Conservation (phyloP, 164 flowering plant species). For the Chimonanthus praecox region DNA sequence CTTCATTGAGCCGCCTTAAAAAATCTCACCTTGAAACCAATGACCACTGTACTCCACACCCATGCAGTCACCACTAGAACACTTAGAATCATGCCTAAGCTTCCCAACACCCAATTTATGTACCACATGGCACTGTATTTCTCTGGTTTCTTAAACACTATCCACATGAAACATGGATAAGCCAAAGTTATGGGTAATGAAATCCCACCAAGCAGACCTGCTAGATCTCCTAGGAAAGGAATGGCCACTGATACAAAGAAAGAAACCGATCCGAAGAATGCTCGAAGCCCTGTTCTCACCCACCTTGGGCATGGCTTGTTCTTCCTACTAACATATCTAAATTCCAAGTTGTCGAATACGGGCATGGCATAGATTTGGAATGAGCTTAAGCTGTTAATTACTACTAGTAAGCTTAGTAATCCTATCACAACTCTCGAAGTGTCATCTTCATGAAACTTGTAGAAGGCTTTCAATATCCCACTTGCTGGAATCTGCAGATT, state of each 20-base stretch:
- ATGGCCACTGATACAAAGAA: constrained; percentile 57
- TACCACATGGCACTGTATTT: constrained; percentile 39
- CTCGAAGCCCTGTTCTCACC: constrained; percentile 34
- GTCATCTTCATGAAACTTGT: constrained; percentile 39
- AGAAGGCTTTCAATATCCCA: constrained; percentile 51
- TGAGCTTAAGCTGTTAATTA: constrained; percentile 42
- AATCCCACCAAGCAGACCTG: constrained; percentile 56
- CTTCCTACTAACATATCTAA: constrained; percentile 30
- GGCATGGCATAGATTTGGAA: constrained; percentile 78
- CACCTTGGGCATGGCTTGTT: constrained; percentile 45
- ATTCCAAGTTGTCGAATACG: constrained; percentile 59
- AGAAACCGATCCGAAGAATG: constrained; percentile 40
- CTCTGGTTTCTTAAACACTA: constrained; percentile 56
- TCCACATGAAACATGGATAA: constrained; percentile 89
- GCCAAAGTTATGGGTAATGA: constrained; percentile 67
- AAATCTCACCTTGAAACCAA: constrained; percentile 49
- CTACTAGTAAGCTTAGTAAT: constrained; percentile 32
- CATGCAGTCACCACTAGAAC: constrained; percentile 40
- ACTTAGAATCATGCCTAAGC: constrained; percentile 49
- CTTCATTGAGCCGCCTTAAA: constrained; percentile 60
- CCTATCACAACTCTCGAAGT: constrained; percentile 39
- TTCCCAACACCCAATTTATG: constrained; percentile 53
- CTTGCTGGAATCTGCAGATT: constrained; percentile 49
- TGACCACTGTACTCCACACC: constrained; percentile 37
- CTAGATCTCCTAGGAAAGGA: constrained; percentile 53